Conservation (phyloP, 257 asterid species). For the Asclepias syriaca region DNA sequence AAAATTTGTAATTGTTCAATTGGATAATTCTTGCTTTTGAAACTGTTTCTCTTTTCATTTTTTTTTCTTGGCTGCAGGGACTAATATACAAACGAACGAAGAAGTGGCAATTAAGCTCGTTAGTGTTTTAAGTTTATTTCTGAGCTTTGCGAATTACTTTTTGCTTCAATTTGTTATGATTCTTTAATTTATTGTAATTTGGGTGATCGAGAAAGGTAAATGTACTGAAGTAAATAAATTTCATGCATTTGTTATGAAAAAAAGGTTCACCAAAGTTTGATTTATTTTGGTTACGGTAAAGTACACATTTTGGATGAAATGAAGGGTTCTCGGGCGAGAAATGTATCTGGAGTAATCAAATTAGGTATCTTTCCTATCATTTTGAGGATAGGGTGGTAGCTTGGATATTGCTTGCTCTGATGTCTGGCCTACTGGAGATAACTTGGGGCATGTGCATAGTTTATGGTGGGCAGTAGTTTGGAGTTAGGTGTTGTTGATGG, state of each 20-base stretch:
- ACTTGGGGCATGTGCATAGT: background rate
- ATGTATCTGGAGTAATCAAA: background rate
- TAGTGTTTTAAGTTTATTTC: constrained; percentile 27
- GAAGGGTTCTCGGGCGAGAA: background rate
- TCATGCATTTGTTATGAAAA: background rate
- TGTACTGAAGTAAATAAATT: background rate
- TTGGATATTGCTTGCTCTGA: background rate
- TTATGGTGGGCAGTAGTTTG: background rate
- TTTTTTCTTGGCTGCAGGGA: constrained; percentile 31
- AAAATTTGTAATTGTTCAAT: background rate
- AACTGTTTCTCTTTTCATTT: constrained; percentile 1
- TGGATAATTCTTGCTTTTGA: background rate
- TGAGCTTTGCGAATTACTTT: background rate
- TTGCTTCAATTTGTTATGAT: constrained; percentile 3
- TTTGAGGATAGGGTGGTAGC: constrained; percentile 6
- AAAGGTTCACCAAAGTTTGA: background rate
- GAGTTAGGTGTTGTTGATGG: background rate
- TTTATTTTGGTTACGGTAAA: background rate
- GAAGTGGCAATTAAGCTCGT: constrained; percentile 89
- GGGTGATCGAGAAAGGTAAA: background rate
- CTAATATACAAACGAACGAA: constrained; percentile 71
- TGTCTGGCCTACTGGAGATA: background rate
- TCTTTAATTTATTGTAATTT: background rate
- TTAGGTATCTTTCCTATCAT: background rate
- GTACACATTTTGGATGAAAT: background rate